Evolutionary conservation across 1,284 basidiomycete species (phyloP), one percentile per base, ranked within the genome.

Genomic region (Laetiporus sulphureus): DNA sequence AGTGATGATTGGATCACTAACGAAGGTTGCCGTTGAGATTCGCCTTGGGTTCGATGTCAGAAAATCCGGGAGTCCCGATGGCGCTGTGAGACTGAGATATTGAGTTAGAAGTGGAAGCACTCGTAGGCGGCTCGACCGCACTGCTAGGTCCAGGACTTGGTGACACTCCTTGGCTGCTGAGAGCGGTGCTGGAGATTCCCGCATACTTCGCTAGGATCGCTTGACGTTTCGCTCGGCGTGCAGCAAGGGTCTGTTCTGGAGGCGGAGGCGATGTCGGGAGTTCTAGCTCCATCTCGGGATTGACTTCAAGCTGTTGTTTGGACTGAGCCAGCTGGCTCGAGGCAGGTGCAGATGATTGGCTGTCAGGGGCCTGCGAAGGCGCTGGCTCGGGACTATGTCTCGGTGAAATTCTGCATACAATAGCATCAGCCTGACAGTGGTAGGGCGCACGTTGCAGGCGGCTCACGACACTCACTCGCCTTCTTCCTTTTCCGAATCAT

Each of bases 191-290:
- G 41, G 69, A 56, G 32, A 68, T 61, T 16, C 75, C 74, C 7
- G 69, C 58, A 63, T 92, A 88, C 63, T 89, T 92, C 42, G 90
- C 90, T 46, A 91, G 68, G 41, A 96, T 92, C 18, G 87, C 91
- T 51, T 83, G 81, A 30, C 91, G 79, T 53, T 79, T 84, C 20
- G 83, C 82, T 23, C 85, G 75, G n/a, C 90, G 75, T 42, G 81
- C 85, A 32, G 84, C 89, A 18, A 92, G 68, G 3, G 83, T 67
- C 44, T 82, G 75, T 56, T 91, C 88, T 2, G 84, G 71, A 16
- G 83, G 77, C 8, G 73, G 71, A 22, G 77, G 75, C 1, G 75
- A 73, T 5, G 71, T 64, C 1, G 73, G 64, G 3, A 80, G 54
- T 18, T 82, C 77, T 8, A 84, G 63, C 44, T 86, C 82, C 50